Evolutionary conservation across 805 yeast genomes (phyloP).

Genomic region (Candida xyloterini): DNA sequence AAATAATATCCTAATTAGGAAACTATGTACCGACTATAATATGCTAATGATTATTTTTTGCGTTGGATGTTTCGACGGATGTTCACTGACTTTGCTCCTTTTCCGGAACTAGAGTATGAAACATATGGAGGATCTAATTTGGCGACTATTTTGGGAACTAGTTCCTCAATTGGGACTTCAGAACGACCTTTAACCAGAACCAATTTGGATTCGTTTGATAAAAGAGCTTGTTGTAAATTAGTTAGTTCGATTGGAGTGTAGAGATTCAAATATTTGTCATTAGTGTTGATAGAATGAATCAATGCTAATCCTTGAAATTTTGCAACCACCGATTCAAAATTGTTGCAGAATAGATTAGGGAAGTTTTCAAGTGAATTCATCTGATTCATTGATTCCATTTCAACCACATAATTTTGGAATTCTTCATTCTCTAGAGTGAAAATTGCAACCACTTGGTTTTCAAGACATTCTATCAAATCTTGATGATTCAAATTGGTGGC

Average conservation of each 20-base stretch:
- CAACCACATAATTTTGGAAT: slow-evolving; percentile 12
- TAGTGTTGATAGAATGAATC: slow-evolving; percentile 60
- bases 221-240: slow-evolving; percentile 13
- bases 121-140: slow-evolving; percentile 36
- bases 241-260: slow-evolving; percentile 45
- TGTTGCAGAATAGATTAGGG: slow-evolving; percentile 29
- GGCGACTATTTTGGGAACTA: slow-evolving; percentile 26
- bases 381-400: slow-evolving; percentile 13
- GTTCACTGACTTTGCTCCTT: slow-evolving; percentile 48
- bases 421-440: slow-evolving; percentile 31
- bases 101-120: slow-evolving; percentile 36
- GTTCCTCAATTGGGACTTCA: slow-evolving; percentile 54
- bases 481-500: slow-evolving; percentile 31
- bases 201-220: slow-evolving; percentile 27
- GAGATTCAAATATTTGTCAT: slow-evolving; percentile 43
- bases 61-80: slow-evolving; percentile 47
- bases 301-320: slow-evolving; percentile 52
- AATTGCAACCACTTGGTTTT: slow-evolving; percentile 41
- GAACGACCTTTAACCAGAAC: slow-evolving; percentile 61
- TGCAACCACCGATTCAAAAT: slow-evolving; percentile 13
- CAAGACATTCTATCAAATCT: slow-evolving; percentile 37
- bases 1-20: background rate
- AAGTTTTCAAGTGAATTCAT: slow-evolving; percentile 5
- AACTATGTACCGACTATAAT: too few relatives aligned
- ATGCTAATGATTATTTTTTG: slow-evolving; percentile 5